These are phyloP conservation scores for Coemansia sp. DNA, from an alignment of 192 early-diverging fungal genomes.

Conservation along the genomic window DNA sequence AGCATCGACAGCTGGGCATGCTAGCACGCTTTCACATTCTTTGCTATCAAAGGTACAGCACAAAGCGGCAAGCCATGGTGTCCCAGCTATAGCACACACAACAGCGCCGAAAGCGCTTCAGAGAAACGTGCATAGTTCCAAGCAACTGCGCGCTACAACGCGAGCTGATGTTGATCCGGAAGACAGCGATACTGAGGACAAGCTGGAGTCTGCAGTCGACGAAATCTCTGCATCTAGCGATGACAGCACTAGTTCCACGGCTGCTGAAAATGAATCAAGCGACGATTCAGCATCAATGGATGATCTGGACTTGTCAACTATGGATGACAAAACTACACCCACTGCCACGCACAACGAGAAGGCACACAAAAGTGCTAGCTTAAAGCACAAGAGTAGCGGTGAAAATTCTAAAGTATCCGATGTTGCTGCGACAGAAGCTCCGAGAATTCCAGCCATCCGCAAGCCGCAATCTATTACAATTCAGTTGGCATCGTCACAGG, in stretches of 20 bases:
- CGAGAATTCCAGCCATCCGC: neutral
- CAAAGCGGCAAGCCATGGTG: neutral
- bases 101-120: neutral
- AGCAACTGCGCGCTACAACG: constrained; percentile 34
- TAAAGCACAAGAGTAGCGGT: too few species aligned
- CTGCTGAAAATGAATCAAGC: neutral
- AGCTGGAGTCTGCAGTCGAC: neutral
- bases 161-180: neutral
- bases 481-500: constrained; percentile 34
- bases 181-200: constrained; percentile 8
- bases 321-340: neutral
- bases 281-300: neutral
- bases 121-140: constrained; percentile 22
- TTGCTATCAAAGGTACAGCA: neutral
- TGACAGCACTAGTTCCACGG: neutral
- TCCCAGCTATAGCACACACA: neutral
- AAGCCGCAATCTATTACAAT: constrained; percentile 22
- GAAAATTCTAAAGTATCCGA: neutral
- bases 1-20: constrained; percentile 1
- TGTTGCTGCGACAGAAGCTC: neutral
- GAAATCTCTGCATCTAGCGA: constrained; percentile 14
- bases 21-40: neutral
- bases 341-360: too few species aligned
- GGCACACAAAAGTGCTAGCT: too few species aligned
- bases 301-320: neutral